Evolutionary conservation across 208 protist genomes (phyloP).

Genomic region (Wallacemonas sp.): DNA sequence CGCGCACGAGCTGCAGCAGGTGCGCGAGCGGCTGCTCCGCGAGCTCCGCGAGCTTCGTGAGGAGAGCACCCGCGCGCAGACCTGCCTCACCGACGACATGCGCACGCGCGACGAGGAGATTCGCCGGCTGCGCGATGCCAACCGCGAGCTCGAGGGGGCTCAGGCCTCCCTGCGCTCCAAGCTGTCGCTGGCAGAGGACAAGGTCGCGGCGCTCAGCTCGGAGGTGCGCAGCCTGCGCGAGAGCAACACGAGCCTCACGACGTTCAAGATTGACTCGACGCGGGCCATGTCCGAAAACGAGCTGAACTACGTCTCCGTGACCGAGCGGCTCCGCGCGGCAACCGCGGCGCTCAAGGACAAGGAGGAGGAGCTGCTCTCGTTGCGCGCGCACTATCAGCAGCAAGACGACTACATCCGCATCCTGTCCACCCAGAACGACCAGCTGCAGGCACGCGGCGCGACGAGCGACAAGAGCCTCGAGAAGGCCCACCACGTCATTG

Average conservation of each 20-base stretch:
- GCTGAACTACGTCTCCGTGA: conserved; percentile 73
- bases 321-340: conserved; percentile 65
- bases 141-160: conserved; percentile 31
- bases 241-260: conserved; percentile 53
- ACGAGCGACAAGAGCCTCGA: conserved; percentile 46
- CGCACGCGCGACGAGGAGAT: conserved; percentile 29
- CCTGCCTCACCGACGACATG: conserved; percentile 29
- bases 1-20: conserved; percentile 25
- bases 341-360: conserved; percentile 38
- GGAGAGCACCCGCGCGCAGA: conserved; percentile 17
- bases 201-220: conserved; percentile 26
- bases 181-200: conserved; percentile 48
- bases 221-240: conserved; percentile 64
- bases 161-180: conserved; percentile 39
- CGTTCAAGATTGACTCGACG: conserved; percentile 63
- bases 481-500: conserved; percentile 89
- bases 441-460: conserved; percentile 43
- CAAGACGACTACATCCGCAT: conserved; percentile 82
- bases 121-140: conserved; percentile 17
- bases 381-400: conserved; percentile 70
- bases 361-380: conserved; percentile 67
- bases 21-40: conserved; percentile 18
- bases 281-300: conserved; percentile 75
- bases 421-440: conserved; percentile 71
- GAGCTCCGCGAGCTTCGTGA: conserved; percentile 15